Conservation (phyloP, 73 alveolate genomes). For the Tetrahymena thermophila region DNA sequence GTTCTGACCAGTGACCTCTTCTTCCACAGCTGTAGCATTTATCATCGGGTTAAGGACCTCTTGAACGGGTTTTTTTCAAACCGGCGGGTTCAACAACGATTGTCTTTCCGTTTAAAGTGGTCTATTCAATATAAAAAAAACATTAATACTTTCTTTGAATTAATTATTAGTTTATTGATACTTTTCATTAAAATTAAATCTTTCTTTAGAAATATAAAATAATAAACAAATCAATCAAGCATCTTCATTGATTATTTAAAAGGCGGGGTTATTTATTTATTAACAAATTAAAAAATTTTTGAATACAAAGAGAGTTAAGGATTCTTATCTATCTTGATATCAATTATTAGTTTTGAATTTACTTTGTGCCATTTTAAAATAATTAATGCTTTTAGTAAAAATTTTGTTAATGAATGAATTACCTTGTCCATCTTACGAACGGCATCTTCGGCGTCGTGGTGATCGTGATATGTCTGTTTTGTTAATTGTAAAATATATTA, state of each 20-base stretch:
- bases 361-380: neutral
- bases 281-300: no score
- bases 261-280: neutral
- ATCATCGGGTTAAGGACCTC: constrained; percentile 5
- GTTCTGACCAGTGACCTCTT: constrained; percentile 5
- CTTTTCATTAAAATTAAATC: no score
- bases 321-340: neutral
- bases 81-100: constrained; percentile 4
- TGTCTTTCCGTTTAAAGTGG: neutral
- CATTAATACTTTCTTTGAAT: no score
- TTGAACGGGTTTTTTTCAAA: neutral
- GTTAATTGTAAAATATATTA: neutral
- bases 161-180: no score
- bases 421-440: neutral
- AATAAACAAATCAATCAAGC: neutral
- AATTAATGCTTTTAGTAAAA: neutral
- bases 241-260: neutral
- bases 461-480: neutral
- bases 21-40: constrained; percentile 2
- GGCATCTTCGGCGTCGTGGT: neutral
- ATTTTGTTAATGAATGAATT: neutral
- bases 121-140: neutral
- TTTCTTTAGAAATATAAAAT: neutral
- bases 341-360: no score
- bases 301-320: neutral